phyloP scores from a whole-genome alignment of 2,329 filamentous ascomycete species.

The Microascus cirrosus region DNA sequence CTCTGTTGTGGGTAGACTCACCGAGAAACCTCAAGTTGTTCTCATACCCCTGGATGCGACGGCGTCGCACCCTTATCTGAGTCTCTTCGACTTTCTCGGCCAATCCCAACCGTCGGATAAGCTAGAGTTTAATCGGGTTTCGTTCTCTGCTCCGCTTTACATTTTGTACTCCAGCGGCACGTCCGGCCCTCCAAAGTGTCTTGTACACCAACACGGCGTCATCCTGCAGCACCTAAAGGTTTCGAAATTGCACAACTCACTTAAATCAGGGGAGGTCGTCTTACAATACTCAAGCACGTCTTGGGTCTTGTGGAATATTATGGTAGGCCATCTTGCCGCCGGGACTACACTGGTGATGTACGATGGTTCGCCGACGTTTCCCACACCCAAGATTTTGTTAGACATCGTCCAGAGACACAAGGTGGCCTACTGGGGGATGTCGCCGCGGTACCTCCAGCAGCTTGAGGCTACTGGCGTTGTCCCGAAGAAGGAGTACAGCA shows the following conservation, averaged over 20 bases:
- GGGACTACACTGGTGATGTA: background rate
- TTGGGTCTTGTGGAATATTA: background rate
- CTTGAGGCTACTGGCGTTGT: background rate
- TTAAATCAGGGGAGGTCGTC: background rate
- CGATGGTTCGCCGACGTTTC: background rate
- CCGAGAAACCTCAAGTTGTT: background rate
- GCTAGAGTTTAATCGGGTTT: background rate
- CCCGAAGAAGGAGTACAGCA: background rate
- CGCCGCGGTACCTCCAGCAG: background rate
- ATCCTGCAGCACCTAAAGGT: background rate
- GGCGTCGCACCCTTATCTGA: background rate
- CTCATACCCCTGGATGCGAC: background rate
- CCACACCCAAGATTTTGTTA: background rate
- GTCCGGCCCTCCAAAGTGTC: background rate
- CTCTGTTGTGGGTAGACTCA: background rate
- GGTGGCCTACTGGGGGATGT: background rate
- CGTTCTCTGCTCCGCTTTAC: background rate
- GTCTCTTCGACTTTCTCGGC: background rate
- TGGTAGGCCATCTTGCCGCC: background rate
- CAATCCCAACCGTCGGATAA: background rate
- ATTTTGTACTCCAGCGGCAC: background rate
- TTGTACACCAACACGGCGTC: background rate
- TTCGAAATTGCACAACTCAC: background rate
- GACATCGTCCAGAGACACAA: background rate
- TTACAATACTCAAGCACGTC: background rate